Percentiles rank a stretch among this genome's conserved stretches.
Evolutionary conservation across 164 flowering plant genomes (phyloP).

Genomic region (grape (Vitis vinifera)): ASM3070453v1 NC_081815.1:2463001-2463500

Average conservation of each 20-base stretch:
- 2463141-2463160: not conserved
- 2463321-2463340: constrained; percentile 98
- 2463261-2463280: constrained; percentile 83
- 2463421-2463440: no score
- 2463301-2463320: constrained; percentile 88
- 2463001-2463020: constrained; percentile 73
- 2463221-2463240: constrained; percentile 98
- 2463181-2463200: not conserved
- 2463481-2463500: no score
- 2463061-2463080: constrained; percentile 55
- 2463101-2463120: not conserved
- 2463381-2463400: not conserved
- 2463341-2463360: constrained; percentile 86
- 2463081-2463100: not conserved
- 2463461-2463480: not conserved
- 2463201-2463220: constrained; percentile 87
- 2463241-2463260: constrained; percentile 65
- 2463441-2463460: not conserved
- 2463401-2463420: no score
- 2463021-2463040: constrained; percentile 68
- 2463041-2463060: constrained; percentile 75
- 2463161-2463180: not conserved
- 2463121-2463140: not conserved
- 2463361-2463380: constrained; percentile 54
- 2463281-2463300: constrained; percentile 99